Base-by-base conservation (phyloP, 2,329 filamentous ascomycete species). In the Xylariaceae sp. region DNA sequence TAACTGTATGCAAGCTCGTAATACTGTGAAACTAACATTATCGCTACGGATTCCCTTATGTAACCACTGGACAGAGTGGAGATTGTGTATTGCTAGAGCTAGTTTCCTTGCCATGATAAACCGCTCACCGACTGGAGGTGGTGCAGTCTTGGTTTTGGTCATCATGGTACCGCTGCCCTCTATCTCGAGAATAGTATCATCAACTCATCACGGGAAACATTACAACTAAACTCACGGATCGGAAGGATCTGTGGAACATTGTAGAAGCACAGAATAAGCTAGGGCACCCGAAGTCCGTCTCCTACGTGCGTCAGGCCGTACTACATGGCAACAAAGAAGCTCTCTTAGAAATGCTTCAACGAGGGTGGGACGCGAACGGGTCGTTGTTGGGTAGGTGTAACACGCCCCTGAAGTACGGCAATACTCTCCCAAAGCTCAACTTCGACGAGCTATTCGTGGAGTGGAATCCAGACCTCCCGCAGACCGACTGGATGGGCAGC, bases 31-130 rank as follows among this genome's bases (percentile, higher is more conserved):
- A 39, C 22, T 33, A 21, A 44, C 35, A 19, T 44, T 44, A 33
- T 44, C 42, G 21, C 42, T 39, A 27, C 34, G 42, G 12, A 44
- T 39, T 5, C 35, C 35, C n/a, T 42, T 37, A 27, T 44, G 42
- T 8, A 44, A 21, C 42, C 42, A 44, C 6, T 27, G 35, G 20
- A 33, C 42, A 11, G 42, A 37, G 20, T 38, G 36, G 7, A 44
- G 42, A 10, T 39, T 44, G 25, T 39, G 35, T 22, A 44, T 21
- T 2, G 42, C 35, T 5, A 44, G 19, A 14, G 39, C 42, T 3
- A 44, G 25, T 3, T 27, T 19, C 17, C 36, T 39, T 8, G 42
- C 35, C 19, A 44, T 32, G 6, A 10, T 19, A 22, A 44, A 44
- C 17, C 42, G 42, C n/a, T 44, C 35, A 6, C 42, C 42, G 8